Conservation (phyloP, 2,329 filamentous ascomycete genomes). For the Fusarium udum region DNA sequence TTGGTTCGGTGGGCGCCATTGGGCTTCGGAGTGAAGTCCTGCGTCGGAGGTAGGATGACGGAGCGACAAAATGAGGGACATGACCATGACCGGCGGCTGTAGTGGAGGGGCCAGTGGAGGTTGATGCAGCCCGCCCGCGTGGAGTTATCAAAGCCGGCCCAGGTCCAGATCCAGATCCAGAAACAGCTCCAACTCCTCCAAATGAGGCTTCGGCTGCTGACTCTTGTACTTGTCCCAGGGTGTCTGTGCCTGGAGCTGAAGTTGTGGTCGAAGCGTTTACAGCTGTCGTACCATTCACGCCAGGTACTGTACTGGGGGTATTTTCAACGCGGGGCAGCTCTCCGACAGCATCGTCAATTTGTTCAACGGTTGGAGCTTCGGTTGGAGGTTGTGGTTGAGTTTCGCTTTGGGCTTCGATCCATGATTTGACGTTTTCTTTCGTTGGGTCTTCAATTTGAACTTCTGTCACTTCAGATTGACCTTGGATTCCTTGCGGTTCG, state of each 20-base stretch:
- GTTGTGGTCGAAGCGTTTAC: slow-evolving; percentile 21
- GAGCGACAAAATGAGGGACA: slow-evolving; percentile 67
- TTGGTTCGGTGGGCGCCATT: slow-evolving; percentile 53
- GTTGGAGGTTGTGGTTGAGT: slow-evolving; percentile 19
- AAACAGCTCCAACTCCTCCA: slow-evolving; percentile 11
- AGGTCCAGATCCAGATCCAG: slow-evolving; percentile 9
- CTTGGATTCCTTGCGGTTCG: slow-evolving; percentile 10
- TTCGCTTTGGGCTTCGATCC: slow-evolving; percentile 31
- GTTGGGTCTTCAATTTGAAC: slow-evolving; percentile 6
- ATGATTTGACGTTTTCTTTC: slow-evolving; percentile 30
- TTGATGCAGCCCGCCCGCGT: slow-evolving; percentile 33
- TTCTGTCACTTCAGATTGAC: slow-evolving; percentile 5
- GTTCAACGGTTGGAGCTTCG: slow-evolving; percentile 20
- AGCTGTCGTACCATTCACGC: slow-evolving; percentile 19
- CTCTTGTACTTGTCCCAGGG: neutral
- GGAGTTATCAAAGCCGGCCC: slow-evolving; percentile 34
- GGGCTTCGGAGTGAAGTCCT: slow-evolving; percentile 48
- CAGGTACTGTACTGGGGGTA: slow-evolving; percentile 16
- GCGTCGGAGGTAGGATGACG: slow-evolving; percentile 66
- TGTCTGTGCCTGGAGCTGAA: slow-evolving; percentile 15
- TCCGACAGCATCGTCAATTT: slow-evolving; percentile 23
- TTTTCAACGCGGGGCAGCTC: slow-evolving; percentile 31
- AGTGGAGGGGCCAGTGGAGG: slow-evolving; percentile 39
- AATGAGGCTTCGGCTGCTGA: slow-evolving; percentile 6
- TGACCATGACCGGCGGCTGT: slow-evolving; percentile 37